Percentiles rank a stretch among this genome's conserved stretches.
These are phyloP conservation scores for Kalmanozyma brasiliensis DNA, from an alignment of 1,284 basidiomycete species.

Conservation along the genomic window DNA sequence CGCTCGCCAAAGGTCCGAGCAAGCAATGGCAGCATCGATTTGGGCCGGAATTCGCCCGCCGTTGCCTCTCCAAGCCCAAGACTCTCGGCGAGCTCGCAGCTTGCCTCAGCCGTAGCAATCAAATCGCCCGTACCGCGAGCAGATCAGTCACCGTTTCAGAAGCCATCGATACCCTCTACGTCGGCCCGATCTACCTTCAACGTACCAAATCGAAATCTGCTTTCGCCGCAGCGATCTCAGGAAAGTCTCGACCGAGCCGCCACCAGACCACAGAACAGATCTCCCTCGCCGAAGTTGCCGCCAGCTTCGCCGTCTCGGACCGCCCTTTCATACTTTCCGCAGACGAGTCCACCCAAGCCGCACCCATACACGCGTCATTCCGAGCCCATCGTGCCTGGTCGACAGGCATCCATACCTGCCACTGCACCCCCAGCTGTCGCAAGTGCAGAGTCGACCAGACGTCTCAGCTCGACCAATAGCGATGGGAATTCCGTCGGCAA, in stretches of 20 bases:
- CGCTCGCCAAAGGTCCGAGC: slow-evolving; percentile 24
- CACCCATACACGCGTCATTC: neutral
- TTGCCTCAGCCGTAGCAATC: slow-evolving; percentile 10
- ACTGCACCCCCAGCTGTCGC: neutral
- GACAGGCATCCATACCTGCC: slow-evolving; percentile 14
- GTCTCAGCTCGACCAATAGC: neutral
- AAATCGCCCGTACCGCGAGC: slow-evolving; percentile 24
- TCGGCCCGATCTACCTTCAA: slow-evolving; percentile 13
- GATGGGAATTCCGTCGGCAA: slow-evolving; percentile 1
- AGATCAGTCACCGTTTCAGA: slow-evolving; percentile 21
- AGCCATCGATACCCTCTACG: slow-evolving; percentile 17
- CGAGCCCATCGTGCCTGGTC: slow-evolving; percentile 17
- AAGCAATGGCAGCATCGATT: slow-evolving; percentile 29
- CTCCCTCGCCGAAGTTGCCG: slow-evolving; percentile 5
- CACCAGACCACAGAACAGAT: slow-evolving; percentile 2
- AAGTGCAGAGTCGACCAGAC: neutral
- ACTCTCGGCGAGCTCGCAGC: slow-evolving; percentile 12
- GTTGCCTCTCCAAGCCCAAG: slow-evolving; percentile 9
- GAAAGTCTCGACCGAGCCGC: slow-evolving; percentile 13
- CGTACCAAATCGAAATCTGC: slow-evolving; percentile 13
- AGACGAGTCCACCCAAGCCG: slow-evolving; percentile 19
- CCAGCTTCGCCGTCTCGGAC: slow-evolving; percentile 13
- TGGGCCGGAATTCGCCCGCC: slow-evolving; percentile 13
- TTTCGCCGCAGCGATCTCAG: slow-evolving; percentile 30
- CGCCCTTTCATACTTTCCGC: neutral